Evolutionary conservation across 2,329 filamentous ascomycete genomes (phyloP), one percentile per base, ranked within the genome.

Genomic region (Ustulina deusta): DNA sequence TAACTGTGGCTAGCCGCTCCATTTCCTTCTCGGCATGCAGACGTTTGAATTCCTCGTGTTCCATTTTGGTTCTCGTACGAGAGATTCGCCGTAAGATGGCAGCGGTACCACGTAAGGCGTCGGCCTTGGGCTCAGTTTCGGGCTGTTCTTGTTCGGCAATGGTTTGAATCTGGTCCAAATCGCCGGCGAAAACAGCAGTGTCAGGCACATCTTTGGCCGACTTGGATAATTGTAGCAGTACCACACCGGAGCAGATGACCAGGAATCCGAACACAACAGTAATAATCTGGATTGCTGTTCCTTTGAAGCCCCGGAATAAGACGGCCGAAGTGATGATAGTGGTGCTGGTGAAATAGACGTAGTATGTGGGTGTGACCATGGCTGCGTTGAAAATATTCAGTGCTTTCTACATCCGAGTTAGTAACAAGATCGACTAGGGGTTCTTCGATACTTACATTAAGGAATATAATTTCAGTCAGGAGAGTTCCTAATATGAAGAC

Each of bases 191-290:
- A 44, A 99, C 90, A 36, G 94, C 94, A 0, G 93, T 86, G 78
- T 98, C 96, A 6, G 96, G 96, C 0, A 99, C 95, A 76, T 99
- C 95, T 78, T 98, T 99, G 74, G 96, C 93, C 0, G 95, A 97
- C 79, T 98, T 98, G 60, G 96, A 97, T n/a, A 99, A 87, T 78
- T 99, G 96, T 10, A 99, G 83, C 7, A 99, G 82, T 0, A 98
- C 91, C 6, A 98, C 96, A 0, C 96, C 96, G 0, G 94, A 87
- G 79, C 96, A 99, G 69, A 99, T 99, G 68, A 92, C 91, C 46
- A 99, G 82, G 81, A 99, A 99, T 0, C 96, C 96, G 83, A 97
- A 89, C 63, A 98, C 91, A 34, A 98, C 92, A 0, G 94, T 97
- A 52, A 93, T 85, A 65, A 99, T 98, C 29, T 92, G 88, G 6